Evolutionary conservation across 768 basidiomycete genomes (phyloP).

Genomic region (Phylloporus arenicola): DNA sequence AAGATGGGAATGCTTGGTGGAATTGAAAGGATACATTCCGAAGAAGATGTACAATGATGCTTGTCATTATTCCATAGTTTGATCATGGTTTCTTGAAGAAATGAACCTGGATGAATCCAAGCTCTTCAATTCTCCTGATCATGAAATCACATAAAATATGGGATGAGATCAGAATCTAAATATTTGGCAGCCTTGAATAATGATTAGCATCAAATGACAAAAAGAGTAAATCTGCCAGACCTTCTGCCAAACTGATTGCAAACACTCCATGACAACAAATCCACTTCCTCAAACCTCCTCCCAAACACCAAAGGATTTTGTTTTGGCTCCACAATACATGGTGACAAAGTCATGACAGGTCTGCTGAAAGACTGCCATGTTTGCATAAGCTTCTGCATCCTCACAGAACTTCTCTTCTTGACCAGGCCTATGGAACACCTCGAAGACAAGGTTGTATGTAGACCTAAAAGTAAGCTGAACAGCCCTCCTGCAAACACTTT

Average conservation of each 20-base stretch:
- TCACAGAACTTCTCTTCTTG: conserved; percentile 6
- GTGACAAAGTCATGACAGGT: not conserved
- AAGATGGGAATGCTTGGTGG: not conserved
- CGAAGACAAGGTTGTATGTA: conserved; percentile 2
- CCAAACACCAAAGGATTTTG: not conserved
- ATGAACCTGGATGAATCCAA: not conserved
- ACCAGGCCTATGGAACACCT: not conserved
- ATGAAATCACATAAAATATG: conserved; percentile 1
- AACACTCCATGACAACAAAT: not conserved
- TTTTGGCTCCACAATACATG: not conserved
- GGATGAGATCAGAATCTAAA: conserved; percentile 1
- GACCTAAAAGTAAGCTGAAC: conserved; percentile 1
- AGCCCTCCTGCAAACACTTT: not conserved
- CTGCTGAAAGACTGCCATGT: not conserved
- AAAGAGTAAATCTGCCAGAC: not conserved
- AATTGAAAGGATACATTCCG: conserved; percentile 1
- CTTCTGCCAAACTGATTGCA: not conserved
- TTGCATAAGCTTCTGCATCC: not conserved
- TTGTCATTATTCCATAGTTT: conserved; percentile 6
- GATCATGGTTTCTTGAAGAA: conserved; percentile 2
- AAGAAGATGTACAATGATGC: conserved; percentile 5
- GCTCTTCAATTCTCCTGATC: not conserved
- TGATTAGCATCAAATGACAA: too few species aligned
- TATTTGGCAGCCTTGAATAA: not conserved
- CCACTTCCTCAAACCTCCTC: conserved; percentile 7